A percentile compares a stretch with the other conserved stretches of the same genome.
These are phyloP conservation scores for Flagelloscypha sp. DNA, from an alignment of 768 basidiomycete species.

Conservation along the genomic window DNA sequence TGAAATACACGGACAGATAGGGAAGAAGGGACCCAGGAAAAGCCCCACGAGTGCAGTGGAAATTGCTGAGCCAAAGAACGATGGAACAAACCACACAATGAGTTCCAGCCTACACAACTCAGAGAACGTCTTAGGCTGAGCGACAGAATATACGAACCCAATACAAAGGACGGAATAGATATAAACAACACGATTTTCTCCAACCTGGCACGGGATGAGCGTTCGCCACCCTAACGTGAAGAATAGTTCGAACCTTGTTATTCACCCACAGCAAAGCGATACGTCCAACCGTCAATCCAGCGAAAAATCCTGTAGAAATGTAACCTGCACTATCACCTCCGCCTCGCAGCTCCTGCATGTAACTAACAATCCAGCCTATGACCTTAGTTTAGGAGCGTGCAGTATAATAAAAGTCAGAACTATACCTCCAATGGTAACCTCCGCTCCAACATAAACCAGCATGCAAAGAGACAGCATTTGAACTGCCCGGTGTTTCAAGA, in stretches of 20 bases:
- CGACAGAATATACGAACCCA: constrained; percentile 22
- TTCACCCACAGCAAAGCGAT: constrained; percentile 51
- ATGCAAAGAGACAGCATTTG: constrained; percentile 58
- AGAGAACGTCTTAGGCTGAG: background rate
- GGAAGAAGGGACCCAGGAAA: constrained; percentile 70
- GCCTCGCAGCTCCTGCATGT: constrained; percentile 31
- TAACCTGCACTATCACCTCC: constrained; percentile 45
- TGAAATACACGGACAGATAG: too few species aligned
- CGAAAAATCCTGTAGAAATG: constrained; percentile 50
- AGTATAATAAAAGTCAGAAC: background rate
- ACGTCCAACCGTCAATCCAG: constrained; percentile 49
- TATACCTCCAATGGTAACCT: constrained; percentile 48
- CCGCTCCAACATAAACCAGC: constrained; percentile 62
- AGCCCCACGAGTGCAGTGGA: constrained; percentile 59
- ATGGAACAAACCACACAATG: constrained; percentile 62
- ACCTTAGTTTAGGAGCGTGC: background rate
- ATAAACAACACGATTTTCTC: constrained; percentile 45
- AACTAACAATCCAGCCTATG: constrained; percentile 67
- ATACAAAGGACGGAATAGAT: constrained; percentile 46
- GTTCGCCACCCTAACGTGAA: background rate
- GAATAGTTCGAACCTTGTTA: constrained; percentile 28
- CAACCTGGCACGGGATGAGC: constrained; percentile 26
- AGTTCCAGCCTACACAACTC: constrained; percentile 43
- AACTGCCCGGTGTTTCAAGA: constrained; percentile 43
- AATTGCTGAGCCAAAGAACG: constrained; percentile 54